A percentile compares a stretch with the other conserved stretches of the same genome.
phyloP scores from a whole-genome alignment of 495 filamentous ascomycete genomes.

The Aspergillus wentii region DNA sequence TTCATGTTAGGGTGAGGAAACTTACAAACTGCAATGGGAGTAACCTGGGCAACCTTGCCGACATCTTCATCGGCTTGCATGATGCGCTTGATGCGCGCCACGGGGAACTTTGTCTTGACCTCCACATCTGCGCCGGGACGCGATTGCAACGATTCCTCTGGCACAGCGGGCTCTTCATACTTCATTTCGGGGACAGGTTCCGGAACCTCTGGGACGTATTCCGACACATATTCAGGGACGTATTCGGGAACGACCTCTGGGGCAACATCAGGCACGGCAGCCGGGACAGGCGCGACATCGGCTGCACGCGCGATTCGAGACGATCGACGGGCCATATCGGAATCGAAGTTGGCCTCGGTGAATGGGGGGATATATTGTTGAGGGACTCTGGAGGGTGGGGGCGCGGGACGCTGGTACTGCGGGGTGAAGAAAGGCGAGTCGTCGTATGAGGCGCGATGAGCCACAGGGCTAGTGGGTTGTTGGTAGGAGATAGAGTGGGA shows the following conservation, averaged over 20 bases:
- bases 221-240: constrained; percentile 1
- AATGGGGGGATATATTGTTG: constrained; percentile 35
- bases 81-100: constrained; percentile 96
- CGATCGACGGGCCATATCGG: constrained; percentile 43
- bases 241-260: constrained; percentile 9
- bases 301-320: constrained; percentile 35
- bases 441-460: constrained; percentile 42
- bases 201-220: constrained; percentile 20
- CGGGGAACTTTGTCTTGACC: constrained; percentile 94
- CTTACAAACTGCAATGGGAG: constrained; percentile 85
- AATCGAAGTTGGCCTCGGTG: constrained; percentile 19
- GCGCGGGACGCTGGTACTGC: constrained; percentile 25
- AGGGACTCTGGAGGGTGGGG: constrained; percentile 10
- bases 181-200: constrained; percentile 12
- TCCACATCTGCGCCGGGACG: constrained; percentile 48
- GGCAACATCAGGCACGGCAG: constrained; percentile 22
- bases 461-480: constrained; percentile 25
- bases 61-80: constrained; percentile 99
- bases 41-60: constrained; percentile 96
- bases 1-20: constrained; percentile 12
- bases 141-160: constrained; percentile 13
- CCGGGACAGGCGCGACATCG: constrained; percentile 22
- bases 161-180: constrained; percentile 14
- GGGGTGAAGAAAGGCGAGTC: constrained; percentile 34
- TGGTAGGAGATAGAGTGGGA: constrained; percentile 29